phyloP scores from a whole-genome alignment of 73 alveolate genomes.

The Paramecium biaurelia region DNA sequence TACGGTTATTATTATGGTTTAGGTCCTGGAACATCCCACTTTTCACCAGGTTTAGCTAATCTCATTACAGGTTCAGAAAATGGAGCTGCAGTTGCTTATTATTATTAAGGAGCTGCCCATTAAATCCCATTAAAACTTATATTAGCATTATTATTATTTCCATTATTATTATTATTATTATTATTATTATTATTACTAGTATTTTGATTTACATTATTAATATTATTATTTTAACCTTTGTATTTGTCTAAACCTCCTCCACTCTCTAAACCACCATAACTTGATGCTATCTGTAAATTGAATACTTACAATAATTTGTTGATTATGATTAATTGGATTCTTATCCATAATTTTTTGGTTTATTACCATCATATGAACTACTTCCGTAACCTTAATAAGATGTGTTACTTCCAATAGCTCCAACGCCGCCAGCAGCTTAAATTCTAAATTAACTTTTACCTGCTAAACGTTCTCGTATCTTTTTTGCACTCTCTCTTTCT shows the following conservation, averaged over 20 bases:
- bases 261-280: neutral
- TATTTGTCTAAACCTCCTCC: slow-evolving; percentile 39
- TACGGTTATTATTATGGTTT: neutral
- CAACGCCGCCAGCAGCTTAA: slow-evolving; percentile 48
- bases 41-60: slow-evolving; percentile 47
- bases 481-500: slow-evolving; percentile 46
- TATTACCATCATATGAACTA: neutral
- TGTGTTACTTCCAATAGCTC: slow-evolving; percentile 33
- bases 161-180: neutral
- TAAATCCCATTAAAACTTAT: neutral
- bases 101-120: neutral
- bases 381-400: slow-evolving; percentile 4
- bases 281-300: neutral
- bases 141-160: neutral
- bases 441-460: neutral
- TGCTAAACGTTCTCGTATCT: slow-evolving; percentile 31
- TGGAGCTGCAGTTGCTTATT: neutral
- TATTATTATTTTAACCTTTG: neutral
- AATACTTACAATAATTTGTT: neutral
- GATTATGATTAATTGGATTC: neutral
- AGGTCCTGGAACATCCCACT: slow-evolving; percentile 50
- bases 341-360: neutral
- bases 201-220: neutral
- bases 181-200: neutral
- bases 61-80: slow-evolving; percentile 20